phyloP scores from a whole-genome alignment of 192 early-diverging fungal genomes.

The Coemansia pectinata region DNA sequence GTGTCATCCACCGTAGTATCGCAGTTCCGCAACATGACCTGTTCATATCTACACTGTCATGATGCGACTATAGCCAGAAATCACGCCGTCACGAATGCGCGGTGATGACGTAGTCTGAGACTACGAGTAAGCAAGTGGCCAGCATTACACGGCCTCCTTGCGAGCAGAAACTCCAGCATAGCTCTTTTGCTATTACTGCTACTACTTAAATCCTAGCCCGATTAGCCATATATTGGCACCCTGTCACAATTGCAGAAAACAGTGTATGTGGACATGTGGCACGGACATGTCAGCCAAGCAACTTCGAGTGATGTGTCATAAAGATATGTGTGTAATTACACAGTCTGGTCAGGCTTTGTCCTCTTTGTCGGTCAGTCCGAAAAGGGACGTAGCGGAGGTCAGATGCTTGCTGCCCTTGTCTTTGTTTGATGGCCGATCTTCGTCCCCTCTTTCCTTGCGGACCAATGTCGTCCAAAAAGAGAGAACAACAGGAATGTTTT shows the following conservation, averaged over 20 bases:
- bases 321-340: not conserved
- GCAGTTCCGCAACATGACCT: not conserved
- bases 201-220: not conserved
- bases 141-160: not conserved
- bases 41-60: not conserved
- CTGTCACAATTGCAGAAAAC: not conserved
- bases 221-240: constrained; percentile 2
- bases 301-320: constrained; percentile 6
- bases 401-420: not conserved
- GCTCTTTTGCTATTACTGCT: not conserved
- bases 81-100: not conserved
- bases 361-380: not conserved
- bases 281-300: not conserved
- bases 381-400: not conserved
- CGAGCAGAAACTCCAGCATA: not conserved
- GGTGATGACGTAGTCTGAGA: not conserved
- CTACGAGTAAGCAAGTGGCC: not conserved
- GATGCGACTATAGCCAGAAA: not conserved
- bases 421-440: not conserved
- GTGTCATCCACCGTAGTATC: constrained; percentile 1
- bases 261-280: not conserved
- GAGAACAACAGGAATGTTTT: not conserved
- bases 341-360: constrained; percentile 2
- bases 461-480: not conserved
- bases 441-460: constrained; percentile 3